A percentile compares a stretch with the other conserved stretches of the same genome.
phyloP scores from a whole-genome alignment of 306 rosid genomes.

The Spatholobus suberectus region DNA sequence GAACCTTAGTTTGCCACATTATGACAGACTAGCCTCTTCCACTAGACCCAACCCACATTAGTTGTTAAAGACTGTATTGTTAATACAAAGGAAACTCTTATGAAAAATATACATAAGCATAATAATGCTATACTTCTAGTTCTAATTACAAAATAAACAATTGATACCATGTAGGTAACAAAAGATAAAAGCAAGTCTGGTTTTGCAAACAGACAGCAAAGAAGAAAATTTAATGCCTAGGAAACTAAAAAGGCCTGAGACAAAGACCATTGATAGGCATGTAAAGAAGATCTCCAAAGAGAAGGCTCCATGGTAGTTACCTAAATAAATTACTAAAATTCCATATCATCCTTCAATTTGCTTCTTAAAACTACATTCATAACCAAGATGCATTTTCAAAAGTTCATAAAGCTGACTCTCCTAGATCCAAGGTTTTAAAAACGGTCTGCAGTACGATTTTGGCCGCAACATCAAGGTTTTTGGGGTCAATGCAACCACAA shows the following conservation, averaged over 20 bases:
- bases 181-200: background rate
- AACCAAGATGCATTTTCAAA: constrained; percentile 6
- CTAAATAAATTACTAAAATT: background rate
- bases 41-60: too few species aligned
- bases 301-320: background rate
- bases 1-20: too few species aligned
- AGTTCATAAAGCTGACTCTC: background rate
- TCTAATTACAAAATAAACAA: background rate
- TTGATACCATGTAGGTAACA: background rate
- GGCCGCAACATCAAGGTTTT: too few species aligned
- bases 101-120: background rate
- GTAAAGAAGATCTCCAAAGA: background rate
- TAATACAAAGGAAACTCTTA: background rate
- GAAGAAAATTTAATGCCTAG: background rate
- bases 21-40: too few species aligned
- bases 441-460: too few species aligned
- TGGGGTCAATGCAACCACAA: too few species aligned
- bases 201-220: constrained; percentile 1
- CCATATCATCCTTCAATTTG: constrained; percentile 9
- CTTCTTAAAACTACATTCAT: background rate
- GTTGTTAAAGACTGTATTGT: background rate
- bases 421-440: background rate
- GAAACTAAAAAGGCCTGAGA: background rate
- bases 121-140: background rate
- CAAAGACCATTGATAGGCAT: background rate